Percentiles rank a stretch among this genome's conserved stretches.
Conservation (phyloP, 495 filamentous ascomycete species). For the Mycothermus thermophilus region DNA sequence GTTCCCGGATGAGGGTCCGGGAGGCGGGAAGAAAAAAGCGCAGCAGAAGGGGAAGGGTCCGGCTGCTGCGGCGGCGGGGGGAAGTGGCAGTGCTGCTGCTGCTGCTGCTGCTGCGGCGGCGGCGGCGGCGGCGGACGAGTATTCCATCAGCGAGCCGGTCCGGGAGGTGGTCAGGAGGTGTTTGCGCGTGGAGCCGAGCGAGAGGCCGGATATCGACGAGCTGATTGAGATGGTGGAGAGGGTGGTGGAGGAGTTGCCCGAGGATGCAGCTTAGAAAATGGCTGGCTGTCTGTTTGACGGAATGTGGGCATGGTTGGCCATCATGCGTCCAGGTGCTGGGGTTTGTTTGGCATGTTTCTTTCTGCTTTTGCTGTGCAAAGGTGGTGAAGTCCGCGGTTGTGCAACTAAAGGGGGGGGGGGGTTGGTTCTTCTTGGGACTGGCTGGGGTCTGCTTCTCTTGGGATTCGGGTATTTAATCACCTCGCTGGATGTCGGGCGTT, state of each 20-base stretch:
- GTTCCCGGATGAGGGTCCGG: constrained; percentile 67
- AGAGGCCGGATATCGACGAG: constrained; percentile 83
- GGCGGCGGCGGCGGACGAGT: constrained; percentile 9
- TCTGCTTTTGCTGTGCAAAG: too few relatives aligned
- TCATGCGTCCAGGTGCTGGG: too few relatives aligned
- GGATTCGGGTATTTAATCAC: too few relatives aligned
- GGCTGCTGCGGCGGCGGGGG: constrained; percentile 1
- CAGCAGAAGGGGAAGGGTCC: constrained; percentile 28
- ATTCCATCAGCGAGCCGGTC: constrained; percentile 55
- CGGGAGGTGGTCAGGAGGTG: constrained; percentile 79
- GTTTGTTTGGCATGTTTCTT: too few relatives aligned
- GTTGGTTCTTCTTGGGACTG: too few relatives aligned
- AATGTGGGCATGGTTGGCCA: too few relatives aligned
- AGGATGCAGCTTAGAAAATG: constrained; percentile 44
- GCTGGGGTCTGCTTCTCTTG: too few relatives aligned
- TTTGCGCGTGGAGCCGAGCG: constrained; percentile 79
- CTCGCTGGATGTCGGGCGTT: too few relatives aligned
- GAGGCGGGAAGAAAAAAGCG: constrained; percentile 36
- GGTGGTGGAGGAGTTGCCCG: constrained; percentile 59
- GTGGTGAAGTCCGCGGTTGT: too few relatives aligned
- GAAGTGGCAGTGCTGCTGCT: too few relatives aligned
- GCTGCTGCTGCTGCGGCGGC: background rate
- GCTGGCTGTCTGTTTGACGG: too few relatives aligned
- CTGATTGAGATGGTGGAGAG: constrained; percentile 67
- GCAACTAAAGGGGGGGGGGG: too few relatives aligned